These are phyloP conservation scores for Podosphaera xanthii DNA, from an alignment of 2,329 filamentous ascomycete species.

Conservation along the genomic window DNA sequence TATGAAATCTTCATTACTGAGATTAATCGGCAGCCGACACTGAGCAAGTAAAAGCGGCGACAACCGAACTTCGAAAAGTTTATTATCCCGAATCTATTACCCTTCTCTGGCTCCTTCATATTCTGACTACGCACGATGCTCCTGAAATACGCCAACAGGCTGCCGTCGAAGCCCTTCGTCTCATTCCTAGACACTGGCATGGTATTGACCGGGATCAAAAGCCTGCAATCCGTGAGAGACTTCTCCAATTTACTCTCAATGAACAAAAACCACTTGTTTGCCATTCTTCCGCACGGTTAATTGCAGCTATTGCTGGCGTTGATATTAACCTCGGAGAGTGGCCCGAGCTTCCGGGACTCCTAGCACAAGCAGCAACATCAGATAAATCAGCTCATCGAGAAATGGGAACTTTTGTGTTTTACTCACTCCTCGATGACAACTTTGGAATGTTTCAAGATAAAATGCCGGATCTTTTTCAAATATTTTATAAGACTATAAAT, in stretches of 20 bases:
- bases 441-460: conserved; percentile 68
- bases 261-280: conserved; percentile 57
- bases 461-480: conserved; percentile 52
- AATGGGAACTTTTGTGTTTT: conserved; percentile 82
- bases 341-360: conserved; percentile 54
- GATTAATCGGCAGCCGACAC: conserved; percentile 45
- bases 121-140: conserved; percentile 52
- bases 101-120: conserved; percentile 67
- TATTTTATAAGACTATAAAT: conserved; percentile 72
- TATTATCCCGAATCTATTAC: conserved; percentile 76
- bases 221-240: conserved; percentile 52
- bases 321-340: conserved; percentile 78
- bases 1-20: conserved; percentile 9
- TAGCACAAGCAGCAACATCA: conserved; percentile 60
- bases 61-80: conserved; percentile 72
- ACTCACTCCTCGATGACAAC: conserved; percentile 71
- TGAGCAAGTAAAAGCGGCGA: conserved; percentile 71
- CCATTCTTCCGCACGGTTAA: conserved; percentile 70
- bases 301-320: conserved; percentile 64
- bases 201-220: conserved; percentile 54
- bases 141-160: conserved; percentile 58
- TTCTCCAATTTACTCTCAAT: conserved; percentile 63
- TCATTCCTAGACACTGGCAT: conserved; percentile 72
- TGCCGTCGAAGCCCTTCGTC: conserved; percentile 67
- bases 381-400: conserved; percentile 59